A percentile compares a stretch with the other conserved stretches of the same genome.
These are phyloP conservation scores for Panicum virgatum DNA, from an alignment of 202 grass and related monocot species.

Conservation along the genomic window DNA sequence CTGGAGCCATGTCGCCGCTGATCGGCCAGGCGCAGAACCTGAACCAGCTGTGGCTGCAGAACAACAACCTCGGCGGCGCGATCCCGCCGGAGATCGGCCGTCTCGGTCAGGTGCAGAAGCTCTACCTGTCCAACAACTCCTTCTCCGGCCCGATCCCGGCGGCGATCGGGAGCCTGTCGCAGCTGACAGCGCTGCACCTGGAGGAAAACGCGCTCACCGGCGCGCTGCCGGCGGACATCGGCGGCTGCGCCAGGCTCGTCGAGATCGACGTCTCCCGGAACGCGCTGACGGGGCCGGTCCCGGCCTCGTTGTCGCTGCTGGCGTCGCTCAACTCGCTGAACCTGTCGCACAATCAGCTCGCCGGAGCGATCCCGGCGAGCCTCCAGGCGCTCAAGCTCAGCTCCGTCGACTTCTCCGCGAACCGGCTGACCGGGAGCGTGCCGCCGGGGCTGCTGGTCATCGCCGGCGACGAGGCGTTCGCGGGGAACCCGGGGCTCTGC, in stretches of 20 bases:
- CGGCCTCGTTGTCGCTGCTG: slow-evolving; percentile 50
- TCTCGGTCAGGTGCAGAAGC: slow-evolving; percentile 65
- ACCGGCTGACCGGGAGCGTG: slow-evolving; percentile 62
- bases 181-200: slow-evolving; percentile 70
- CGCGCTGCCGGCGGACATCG: slow-evolving; percentile 49
- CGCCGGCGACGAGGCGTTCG: slow-evolving; percentile 48
- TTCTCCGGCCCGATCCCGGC: slow-evolving; percentile 62
- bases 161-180: slow-evolving; percentile 58
- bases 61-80: slow-evolving; percentile 49
- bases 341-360: slow-evolving; percentile 56
- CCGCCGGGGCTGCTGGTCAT: slow-evolving; percentile 56
- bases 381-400: slow-evolving; percentile 73
- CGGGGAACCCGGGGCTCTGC: slow-evolving; percentile 51
- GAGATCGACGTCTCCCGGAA: slow-evolving; percentile 84
- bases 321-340: slow-evolving; percentile 73
- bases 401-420: slow-evolving; percentile 73
- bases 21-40: slow-evolving; percentile 56
- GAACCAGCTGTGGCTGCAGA: slow-evolving; percentile 81
- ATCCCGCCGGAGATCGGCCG: slow-evolving; percentile 62
- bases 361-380: slow-evolving; percentile 56
- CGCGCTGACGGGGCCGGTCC: slow-evolving; percentile 55
- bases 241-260: slow-evolving; percentile 55
- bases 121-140: slow-evolving; percentile 74
- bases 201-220: slow-evolving; percentile 61
- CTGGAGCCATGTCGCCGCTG: slow-evolving; percentile 54